Evolutionary conservation across 441 rosid genomes (phyloP).

Genomic region (Croton laevigatus): DNA sequence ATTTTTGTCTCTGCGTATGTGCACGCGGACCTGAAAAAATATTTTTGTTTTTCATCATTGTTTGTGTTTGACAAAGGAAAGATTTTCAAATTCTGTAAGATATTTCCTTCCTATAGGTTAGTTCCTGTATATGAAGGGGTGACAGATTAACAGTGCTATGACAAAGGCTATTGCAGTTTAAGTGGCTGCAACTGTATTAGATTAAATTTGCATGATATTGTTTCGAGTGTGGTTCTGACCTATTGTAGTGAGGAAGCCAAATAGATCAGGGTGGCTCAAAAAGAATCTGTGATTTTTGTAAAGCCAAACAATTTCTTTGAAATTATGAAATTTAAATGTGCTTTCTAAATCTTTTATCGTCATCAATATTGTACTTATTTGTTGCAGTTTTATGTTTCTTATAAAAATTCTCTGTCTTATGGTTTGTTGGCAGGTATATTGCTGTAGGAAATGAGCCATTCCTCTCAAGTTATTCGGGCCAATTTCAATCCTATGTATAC

Average conservation of each 20-base stretch:
- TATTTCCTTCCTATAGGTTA: neutral
- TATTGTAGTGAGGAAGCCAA: neutral
- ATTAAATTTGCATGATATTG: neutral
- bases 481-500: conserved; percentile 66
- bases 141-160: neutral
- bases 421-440: conserved; percentile 50
- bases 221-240: neutral
- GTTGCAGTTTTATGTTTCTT: conserved; percentile 8
- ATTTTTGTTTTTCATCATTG: neutral
- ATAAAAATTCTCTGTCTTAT: conserved; percentile 12
- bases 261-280: neutral
- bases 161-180: conserved; percentile 2
- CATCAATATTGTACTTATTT: neutral
- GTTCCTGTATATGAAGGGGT: neutral
- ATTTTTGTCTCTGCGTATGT: neutral
- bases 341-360: neutral
- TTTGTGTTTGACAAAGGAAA: neutral
- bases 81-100: neutral
- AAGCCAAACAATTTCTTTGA: neutral
- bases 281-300: neutral
- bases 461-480: conserved; percentile 61
- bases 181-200: neutral
- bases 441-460: conserved; percentile 97
- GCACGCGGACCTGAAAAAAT: neutral
- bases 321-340: neutral